A percentile compares a stretch with the other conserved stretches of the same genome.
These are phyloP conservation scores for Trichoderma arundinaceum DNA, from an alignment of 2,329 filamentous ascomycete species.

Conservation along the genomic window DNA sequence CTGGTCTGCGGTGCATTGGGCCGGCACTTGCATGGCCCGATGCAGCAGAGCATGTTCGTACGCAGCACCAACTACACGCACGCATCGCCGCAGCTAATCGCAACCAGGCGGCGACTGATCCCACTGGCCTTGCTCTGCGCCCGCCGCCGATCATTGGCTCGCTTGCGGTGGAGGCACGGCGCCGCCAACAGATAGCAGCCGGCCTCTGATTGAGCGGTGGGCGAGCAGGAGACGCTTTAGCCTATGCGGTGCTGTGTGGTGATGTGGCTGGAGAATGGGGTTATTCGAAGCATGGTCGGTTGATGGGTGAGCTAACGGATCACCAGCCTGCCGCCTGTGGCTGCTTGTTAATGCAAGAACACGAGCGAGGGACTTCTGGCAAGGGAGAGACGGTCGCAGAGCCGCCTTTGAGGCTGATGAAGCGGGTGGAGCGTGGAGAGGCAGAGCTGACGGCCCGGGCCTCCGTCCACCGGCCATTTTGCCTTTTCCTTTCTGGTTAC, in stretches of 20 bases:
- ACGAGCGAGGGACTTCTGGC: not conserved
- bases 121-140: too few species aligned
- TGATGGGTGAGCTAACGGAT: not conserved
- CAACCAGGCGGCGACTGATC: too few species aligned
- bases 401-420: constrained; percentile 26
- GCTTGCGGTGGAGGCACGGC: constrained; percentile 27
- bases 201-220: constrained; percentile 27
- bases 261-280: constrained; percentile 18
- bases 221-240: not conserved
- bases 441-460: constrained; percentile 23
- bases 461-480: constrained; percentile 17
- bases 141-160: constrained; percentile 15
- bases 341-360: not conserved
- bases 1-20: constrained; percentile 31
- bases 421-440: constrained; percentile 13
- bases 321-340: not conserved
- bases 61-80: constrained; percentile 7
- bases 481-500: not conserved
- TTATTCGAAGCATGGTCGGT: not conserved
- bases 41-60: constrained; percentile 31
- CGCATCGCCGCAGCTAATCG: constrained; percentile 2
- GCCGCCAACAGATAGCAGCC: constrained; percentile 22
- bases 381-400: constrained; percentile 13
- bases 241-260: not conserved
- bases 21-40: constrained; percentile 32